Evolutionary conservation across 1,284 basidiomycete species (phyloP).

Genomic region (Fomitopsis pinicola): DNA sequence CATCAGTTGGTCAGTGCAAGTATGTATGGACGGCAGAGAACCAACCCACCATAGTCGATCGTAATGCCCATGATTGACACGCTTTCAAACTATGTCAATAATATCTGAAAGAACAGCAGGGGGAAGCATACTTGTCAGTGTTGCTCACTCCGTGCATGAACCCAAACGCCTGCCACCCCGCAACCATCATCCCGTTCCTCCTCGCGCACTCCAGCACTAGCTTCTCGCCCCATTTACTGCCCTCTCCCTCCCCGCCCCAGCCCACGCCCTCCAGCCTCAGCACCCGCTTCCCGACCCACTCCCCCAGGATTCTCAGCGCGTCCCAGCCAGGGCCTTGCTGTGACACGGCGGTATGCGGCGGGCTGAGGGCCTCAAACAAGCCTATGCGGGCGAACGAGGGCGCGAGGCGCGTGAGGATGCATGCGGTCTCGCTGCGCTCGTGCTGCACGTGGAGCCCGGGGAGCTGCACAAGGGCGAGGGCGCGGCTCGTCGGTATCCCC

Average conservation of each 20-base stretch:
- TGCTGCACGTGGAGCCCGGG: conserved; percentile 75
- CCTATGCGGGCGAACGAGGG: conserved; percentile 93
- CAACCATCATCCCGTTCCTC: conserved; percentile 88
- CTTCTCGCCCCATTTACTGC: conserved; percentile 61
- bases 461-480: conserved; percentile 78
- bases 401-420: conserved; percentile 80
- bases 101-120: background rate
- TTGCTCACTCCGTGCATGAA: conserved; percentile 97
- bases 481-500: conserved; percentile 84
- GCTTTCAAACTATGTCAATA: conserved; percentile 32
- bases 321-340: conserved; percentile 76
- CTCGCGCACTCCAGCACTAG: conserved; percentile 76
- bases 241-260: conserved; percentile 28
- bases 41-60: conserved; percentile 76
- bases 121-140: conserved; percentile 76
- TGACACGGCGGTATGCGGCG: conserved; percentile 68
- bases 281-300: conserved; percentile 65
- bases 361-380: conserved; percentile 84
- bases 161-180: conserved; percentile 91
- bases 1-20: conserved; percentile 4
- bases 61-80: conserved; percentile 86
- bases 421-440: conserved; percentile 78
- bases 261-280: conserved; percentile 42
- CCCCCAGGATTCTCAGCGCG: conserved; percentile 66
- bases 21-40: background rate